Base-by-base conservation (phyloP, 352 stramenopile species). In the Phytophthora macrochlamydospora region DNA sequence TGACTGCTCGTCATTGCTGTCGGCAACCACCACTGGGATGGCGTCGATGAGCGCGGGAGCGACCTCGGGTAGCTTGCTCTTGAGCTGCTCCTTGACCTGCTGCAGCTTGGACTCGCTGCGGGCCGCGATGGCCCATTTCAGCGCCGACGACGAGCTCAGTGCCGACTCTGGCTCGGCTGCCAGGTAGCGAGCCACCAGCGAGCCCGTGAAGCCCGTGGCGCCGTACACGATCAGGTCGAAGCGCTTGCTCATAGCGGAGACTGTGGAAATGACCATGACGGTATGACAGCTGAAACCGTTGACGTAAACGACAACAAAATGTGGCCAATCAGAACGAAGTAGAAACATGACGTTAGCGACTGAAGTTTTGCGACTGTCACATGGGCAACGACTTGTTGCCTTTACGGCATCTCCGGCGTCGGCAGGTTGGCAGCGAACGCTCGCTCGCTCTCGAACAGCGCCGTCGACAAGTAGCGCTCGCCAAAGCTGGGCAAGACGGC, bases 101-200 rank as follows among this genome's bases (percentile, higher is more conserved):
- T 79, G 61, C 32, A 98, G 68, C 64, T 97, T 97, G 4, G 60
- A 42, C 55, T 83, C 61, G 37, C 78, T 97, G 65, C 93, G 79
- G 6, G 81, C 93, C 1, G 91, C 93, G 43, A 98, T 78, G 5
- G 93, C 92, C 92, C 92, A 98, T 50, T 91, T 90, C 44, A 97
- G 50, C 3, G 51, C 72, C 7, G 48, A 66, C 24, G 65, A 29
- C n/a, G 54, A 62, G 5, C n/a, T 50, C 1, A 80, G 18, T 0
- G 70, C 59, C 3, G 74, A 80, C 54, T 92, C 82, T 4, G 46
- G 11, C 51, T 83, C 65, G 46, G 69, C 62, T 38, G 87, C 87
- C 11, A 87, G 77, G 65, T 95, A 94, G 24, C 74, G 74, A 5
- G 80, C 78, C 31, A 93, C 82, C 30, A 98, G 59, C 33, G 72